phyloP scores from a whole-genome alignment of 495 filamentous ascomycete genomes.

The Geoglossum glabrum region DNA sequence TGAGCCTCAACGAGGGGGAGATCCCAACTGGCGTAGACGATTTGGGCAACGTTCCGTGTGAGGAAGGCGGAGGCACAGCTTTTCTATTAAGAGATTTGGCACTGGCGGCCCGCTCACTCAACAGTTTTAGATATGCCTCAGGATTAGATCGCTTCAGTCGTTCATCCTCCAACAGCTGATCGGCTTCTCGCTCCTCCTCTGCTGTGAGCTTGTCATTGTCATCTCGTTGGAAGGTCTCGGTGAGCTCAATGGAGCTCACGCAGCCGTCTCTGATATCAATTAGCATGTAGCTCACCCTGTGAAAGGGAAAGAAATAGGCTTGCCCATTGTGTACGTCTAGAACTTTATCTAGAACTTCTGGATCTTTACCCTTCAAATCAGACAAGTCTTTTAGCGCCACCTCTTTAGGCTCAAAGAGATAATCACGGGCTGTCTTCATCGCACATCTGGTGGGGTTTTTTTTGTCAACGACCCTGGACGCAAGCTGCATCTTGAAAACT shows the following conservation, averaged over 20 bases:
- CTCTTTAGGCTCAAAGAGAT: conserved; percentile 34
- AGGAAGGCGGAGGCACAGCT: not conserved
- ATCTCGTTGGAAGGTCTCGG: conserved; percentile 37
- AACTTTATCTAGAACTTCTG: conserved; percentile 45
- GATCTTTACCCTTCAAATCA: conserved; percentile 40
- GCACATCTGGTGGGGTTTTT: conserved; percentile 46
- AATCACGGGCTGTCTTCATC: conserved; percentile 25
- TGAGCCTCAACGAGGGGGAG: no score
- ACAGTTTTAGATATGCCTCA: conserved; percentile 14
- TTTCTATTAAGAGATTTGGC: conserved; percentile 1
- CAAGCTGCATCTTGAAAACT: conserved; percentile 63
- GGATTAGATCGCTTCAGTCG: conserved; percentile 27
- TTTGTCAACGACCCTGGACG: conserved; percentile 63
- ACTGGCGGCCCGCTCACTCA: conserved; percentile 8
- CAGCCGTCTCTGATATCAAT: conserved; percentile 9
- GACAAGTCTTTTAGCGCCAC: conserved; percentile 31
- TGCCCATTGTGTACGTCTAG: conserved; percentile 18
- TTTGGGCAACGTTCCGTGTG: not conserved
- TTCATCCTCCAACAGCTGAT: conserved; percentile 23
- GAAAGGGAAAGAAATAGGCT: conserved; percentile 6
- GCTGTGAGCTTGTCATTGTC: conserved; percentile 33
- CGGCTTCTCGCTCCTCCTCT: conserved; percentile 31
- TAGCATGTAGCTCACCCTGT: not conserved
- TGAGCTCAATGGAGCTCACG: conserved; percentile 34
- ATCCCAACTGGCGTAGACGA: no score